A percentile compares a stretch with the other conserved stretches of the same genome.
Conservation (phyloP, 2,329 filamentous ascomycete species). For the Pseudogymnoascus sp. region DNA sequence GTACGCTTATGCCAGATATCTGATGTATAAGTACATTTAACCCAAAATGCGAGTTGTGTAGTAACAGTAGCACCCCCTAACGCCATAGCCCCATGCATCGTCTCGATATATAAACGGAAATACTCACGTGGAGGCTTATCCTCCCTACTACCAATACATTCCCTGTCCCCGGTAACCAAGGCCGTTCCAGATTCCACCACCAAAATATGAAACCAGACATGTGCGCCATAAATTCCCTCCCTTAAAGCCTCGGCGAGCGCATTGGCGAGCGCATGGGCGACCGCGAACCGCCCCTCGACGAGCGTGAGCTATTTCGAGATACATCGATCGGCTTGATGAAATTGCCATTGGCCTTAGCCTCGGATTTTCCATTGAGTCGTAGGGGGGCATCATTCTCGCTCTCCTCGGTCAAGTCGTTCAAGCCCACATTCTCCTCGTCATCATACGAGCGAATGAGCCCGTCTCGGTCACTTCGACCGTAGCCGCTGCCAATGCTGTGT, state of each 20-base stretch:
- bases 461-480: slow-evolving; percentile 58
- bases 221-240: neutral
- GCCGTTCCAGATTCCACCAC: slow-evolving; percentile 2
- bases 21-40: slow-evolving; percentile 5
- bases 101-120: slow-evolving; percentile 4
- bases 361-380: neutral
- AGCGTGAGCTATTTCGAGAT: slow-evolving; percentile 2
- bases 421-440: slow-evolving; percentile 64
- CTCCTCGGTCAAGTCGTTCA: slow-evolving; percentile 72
- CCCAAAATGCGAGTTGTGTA: slow-evolving; percentile 4
- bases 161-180: neutral
- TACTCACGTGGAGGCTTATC: neutral
- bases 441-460: slow-evolving; percentile 86
- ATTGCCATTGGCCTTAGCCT: slow-evolving; percentile 1
- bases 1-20: slow-evolving; percentile 2
- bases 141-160: slow-evolving; percentile 5
- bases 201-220: slow-evolving; percentile 1
- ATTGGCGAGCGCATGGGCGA: neutral
- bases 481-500: slow-evolving; percentile 52
- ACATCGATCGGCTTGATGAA: neutral
- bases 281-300: neutral
- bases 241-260: slow-evolving; percentile 4
- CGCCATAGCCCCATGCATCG: slow-evolving; percentile 8
- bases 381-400: slow-evolving; percentile 50
- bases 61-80: slow-evolving; percentile 2